Evolutionary conservation across 2,329 filamentous ascomycete genomes (phyloP), one percentile per base, ranked within the genome.

Genomic region (Fusarium praegraminearum): DNA sequence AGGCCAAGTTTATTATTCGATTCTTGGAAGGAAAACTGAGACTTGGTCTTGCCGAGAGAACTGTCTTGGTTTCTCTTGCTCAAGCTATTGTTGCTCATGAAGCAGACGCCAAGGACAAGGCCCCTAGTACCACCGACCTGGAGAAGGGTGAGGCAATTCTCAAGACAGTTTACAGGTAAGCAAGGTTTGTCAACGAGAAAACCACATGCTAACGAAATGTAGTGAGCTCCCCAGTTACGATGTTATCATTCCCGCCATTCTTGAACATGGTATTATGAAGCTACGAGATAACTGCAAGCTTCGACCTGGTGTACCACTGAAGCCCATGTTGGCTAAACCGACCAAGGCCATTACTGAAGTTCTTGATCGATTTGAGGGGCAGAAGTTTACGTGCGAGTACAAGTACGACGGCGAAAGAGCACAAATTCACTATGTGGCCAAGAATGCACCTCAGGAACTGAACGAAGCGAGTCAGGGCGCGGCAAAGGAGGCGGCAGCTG

Each of bases 311-410:
- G 92, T 99, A 18, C 96, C 96, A 1, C 85, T 99, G 62, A 99
- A 99, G 80, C 96, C 96, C 74, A 99, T 99, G 96, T 86, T 99
- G 83, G 96, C 96, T 22, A 98, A 98, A 76, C 96, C 96, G 5
- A 99, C 96, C 12, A 99, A 99, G 79, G 94, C 96, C 7, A 98
- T 99, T 74, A 97, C 94, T 1, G 96, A 99, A 81, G 96, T 99
- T 1, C 86, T 99, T 13, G 95, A 99, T 80, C 92, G 96, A 7
- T 99, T 99, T 71, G 96, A 98, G 78, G 90, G 92, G 69, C 96
- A 97, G 77, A 92, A 91, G 28, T 99, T 99, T 76, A 98, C 96
- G 2, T 99, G 96, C 81, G 96, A 99, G 79, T 99, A 97, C 85
- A 99, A 99, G 80, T 99, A 99, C 76, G 96, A 99, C 75, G 96